phyloP scores from a whole-genome alignment of 495 filamentous ascomycete species.

The Rhypophila decipiens region DNA sequence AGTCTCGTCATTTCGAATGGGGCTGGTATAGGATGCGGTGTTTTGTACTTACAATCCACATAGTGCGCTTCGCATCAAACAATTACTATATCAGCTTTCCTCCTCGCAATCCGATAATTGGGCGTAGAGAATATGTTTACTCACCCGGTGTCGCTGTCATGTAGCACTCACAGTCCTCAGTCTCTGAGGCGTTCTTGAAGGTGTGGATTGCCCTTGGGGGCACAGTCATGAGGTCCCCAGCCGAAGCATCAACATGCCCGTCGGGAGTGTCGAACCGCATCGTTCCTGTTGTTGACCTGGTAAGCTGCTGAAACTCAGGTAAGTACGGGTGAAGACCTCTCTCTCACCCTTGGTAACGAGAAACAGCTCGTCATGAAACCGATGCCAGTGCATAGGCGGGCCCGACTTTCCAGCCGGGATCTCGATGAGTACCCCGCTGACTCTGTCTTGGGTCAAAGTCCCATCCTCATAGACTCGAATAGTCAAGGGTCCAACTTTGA shows the following conservation, averaged over 20 bases:
- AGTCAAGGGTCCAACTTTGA: slow-evolving; percentile 25
- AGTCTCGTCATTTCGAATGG: slow-evolving; percentile 1
- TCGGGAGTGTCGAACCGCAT: slow-evolving; percentile 36
- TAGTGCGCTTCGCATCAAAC: slow-evolving; percentile 13
- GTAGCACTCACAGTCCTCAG: slow-evolving; percentile 47
- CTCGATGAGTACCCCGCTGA: slow-evolving; percentile 41
- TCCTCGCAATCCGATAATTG: neutral
- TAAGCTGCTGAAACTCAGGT: no score
- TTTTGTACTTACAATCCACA: slow-evolving; percentile 20
- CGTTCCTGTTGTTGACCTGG: slow-evolving; percentile 14
- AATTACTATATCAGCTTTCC: slow-evolving; percentile 1
- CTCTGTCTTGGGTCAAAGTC: slow-evolving; percentile 37
- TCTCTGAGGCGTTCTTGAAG: slow-evolving; percentile 47
- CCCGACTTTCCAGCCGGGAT: slow-evolving; percentile 41
- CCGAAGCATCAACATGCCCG: slow-evolving; percentile 36
- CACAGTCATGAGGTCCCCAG: slow-evolving; percentile 47
- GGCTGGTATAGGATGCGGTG: neutral
- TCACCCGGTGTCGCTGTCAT: slow-evolving; percentile 47
- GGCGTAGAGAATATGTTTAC: neutral
- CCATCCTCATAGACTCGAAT: slow-evolving; percentile 27
- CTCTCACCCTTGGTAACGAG: slow-evolving; percentile 40
- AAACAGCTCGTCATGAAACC: slow-evolving; percentile 52
- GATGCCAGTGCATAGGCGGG: slow-evolving; percentile 35
- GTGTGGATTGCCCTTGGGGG: slow-evolving; percentile 45
- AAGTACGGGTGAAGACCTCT: neutral